Percentiles rank a stretch among this genome's conserved stretches.
Evolutionary conservation across 1,284 basidiomycete genomes (phyloP).

Genomic region (Tilletia indica): DNA sequence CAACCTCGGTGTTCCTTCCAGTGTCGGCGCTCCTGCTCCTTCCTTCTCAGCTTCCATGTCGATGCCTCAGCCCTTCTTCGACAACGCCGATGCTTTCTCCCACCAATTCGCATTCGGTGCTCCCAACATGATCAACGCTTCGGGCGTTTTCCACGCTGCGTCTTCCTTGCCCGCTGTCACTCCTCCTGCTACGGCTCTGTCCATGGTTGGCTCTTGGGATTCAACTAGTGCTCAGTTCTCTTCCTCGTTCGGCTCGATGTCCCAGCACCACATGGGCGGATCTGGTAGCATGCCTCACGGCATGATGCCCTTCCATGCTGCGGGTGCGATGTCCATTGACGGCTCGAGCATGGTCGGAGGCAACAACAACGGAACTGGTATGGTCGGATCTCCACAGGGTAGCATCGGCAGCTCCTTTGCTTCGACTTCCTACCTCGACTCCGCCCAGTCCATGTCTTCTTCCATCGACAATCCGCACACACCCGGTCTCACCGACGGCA

Average conservation of each 20-base stretch:
- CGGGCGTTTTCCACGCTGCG: background rate
- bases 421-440: background rate
- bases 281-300: background rate
- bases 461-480: background rate
- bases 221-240: background rate
- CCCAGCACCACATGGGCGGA: too few relatives aligned
- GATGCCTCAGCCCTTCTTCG: background rate
- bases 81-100: background rate
- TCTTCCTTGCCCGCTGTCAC: background rate
- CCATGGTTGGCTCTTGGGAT: conserved; percentile 6
- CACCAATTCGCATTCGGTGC: background rate
- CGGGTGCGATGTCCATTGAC: background rate
- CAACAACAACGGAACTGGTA: background rate
- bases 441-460: background rate
- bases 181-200: background rate
- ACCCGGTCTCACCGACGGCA: conserved; percentile 1
- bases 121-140: conserved; percentile 3
- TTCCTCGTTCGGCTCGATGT: background rate
- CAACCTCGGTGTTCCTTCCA: conserved; percentile 1
- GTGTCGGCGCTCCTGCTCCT: background rate
- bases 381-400: background rate
- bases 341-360: background rate
- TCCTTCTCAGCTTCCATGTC: background rate
- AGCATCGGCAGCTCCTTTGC: background rate
- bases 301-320: background rate